Evolutionary conservation across 306 rosid genomes (phyloP).

Genomic region (Citrullus colocynthis): DNA sequence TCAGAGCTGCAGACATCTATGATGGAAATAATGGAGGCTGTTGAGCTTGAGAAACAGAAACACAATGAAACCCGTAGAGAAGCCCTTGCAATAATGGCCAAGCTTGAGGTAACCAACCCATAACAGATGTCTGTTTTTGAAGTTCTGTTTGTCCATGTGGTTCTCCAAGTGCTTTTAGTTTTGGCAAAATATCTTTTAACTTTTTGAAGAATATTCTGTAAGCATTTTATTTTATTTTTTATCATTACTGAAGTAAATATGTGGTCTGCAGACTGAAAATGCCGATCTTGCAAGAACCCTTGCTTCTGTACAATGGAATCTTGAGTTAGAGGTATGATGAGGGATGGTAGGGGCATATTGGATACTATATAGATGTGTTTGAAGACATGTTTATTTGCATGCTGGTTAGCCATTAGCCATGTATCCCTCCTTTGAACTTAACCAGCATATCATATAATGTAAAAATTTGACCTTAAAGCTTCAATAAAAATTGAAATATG

Average conservation of each 20-base stretch:
- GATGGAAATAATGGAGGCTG: constrained; percentile 99
- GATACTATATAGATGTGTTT: background rate
- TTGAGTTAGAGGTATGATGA: constrained; percentile 72
- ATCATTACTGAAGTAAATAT: constrained; percentile 16
- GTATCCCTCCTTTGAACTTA: background rate
- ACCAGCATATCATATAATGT: background rate
- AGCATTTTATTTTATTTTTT: background rate
- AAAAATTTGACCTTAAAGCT: background rate
- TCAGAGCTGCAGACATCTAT: constrained; percentile 67
- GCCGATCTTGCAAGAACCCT: constrained; percentile 91
- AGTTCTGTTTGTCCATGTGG: background rate
- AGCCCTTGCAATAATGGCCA: constrained; percentile 58
- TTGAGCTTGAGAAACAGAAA: constrained; percentile 85
- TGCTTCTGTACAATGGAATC: constrained; percentile 76
- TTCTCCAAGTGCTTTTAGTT: background rate
- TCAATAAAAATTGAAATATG: background rate
- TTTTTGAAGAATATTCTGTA: background rate
- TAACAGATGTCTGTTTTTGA: constrained; percentile 8
- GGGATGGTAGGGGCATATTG: background rate
- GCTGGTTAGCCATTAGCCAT: background rate
- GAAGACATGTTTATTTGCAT: background rate
- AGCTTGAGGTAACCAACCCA: constrained; percentile 53
- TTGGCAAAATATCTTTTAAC: background rate
- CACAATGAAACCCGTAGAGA: constrained; percentile 93
- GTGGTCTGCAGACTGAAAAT: constrained; percentile 70